Percentiles rank a stretch among this genome's conserved stretches.
Evolutionary conservation across 2,329 filamentous ascomycete genomes (phyloP).

Genomic region (Colletotrichum trifolii): DNA sequence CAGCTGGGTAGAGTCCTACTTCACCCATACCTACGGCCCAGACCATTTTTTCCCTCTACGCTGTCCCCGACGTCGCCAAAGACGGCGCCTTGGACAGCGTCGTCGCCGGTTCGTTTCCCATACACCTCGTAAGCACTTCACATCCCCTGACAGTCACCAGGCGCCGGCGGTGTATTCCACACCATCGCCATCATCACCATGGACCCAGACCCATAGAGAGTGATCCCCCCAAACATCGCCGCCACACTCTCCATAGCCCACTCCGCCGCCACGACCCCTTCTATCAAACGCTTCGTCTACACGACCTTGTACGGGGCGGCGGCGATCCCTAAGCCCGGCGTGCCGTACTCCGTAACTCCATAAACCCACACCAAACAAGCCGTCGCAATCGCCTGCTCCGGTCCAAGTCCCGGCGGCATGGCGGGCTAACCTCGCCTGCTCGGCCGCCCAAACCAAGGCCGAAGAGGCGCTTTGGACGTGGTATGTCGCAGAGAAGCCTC

Average conservation of each 20-base stretch:
- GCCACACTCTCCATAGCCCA: conserved; percentile 45
- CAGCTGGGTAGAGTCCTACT: conserved; percentile 42
- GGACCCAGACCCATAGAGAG: conserved; percentile 48
- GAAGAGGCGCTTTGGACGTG: conserved; percentile 54
- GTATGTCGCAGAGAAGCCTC: conserved; percentile 44
- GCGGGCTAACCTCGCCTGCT: conserved; percentile 44
- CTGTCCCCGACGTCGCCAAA: conserved; percentile 47
- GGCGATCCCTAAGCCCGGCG: conserved; percentile 38
- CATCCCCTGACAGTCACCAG: background rate
- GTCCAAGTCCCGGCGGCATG: conserved; percentile 44
- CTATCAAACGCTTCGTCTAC: conserved; percentile 53
- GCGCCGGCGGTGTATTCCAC: conserved; percentile 48
- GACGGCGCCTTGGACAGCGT: conserved; percentile 42
- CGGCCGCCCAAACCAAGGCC: conserved; percentile 50
- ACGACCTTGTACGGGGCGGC: conserved; percentile 48
- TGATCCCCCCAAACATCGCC: conserved; percentile 47
- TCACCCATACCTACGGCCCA: conserved; percentile 45
- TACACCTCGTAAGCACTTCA: too few species aligned
- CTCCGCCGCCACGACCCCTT: conserved; percentile 45
- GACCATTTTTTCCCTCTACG: conserved; percentile 47
- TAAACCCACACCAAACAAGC: conserved; percentile 49
- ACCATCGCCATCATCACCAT: conserved; percentile 50
- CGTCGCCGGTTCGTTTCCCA: conserved; percentile 40
- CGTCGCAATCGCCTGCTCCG: conserved; percentile 44
- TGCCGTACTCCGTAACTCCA: conserved; percentile 36